Evolutionary conservation across 2,329 filamentous ascomycete genomes (phyloP).

Genomic region (Alternaria incomplexa): DNA sequence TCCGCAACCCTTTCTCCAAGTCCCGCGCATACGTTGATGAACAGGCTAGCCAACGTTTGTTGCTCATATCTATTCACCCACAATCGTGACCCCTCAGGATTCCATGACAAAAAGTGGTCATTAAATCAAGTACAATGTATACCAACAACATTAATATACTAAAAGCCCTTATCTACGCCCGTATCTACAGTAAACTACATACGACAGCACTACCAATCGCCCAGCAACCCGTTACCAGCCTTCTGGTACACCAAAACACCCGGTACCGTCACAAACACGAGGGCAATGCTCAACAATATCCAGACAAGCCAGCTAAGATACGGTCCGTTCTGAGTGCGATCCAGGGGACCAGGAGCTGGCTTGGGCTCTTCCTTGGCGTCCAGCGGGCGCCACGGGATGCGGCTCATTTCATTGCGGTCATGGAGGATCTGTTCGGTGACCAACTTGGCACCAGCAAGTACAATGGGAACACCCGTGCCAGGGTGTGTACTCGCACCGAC

Average conservation of each 20-base stretch:
- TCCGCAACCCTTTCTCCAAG: neutral
- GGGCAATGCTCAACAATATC: conserved; percentile 15
- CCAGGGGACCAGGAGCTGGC: conserved; percentile 15
- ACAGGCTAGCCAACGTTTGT: neutral
- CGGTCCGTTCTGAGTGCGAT: conserved; percentile 20
- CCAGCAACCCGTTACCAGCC: neutral
- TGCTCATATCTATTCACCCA: neutral
- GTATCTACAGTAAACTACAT: neutral
- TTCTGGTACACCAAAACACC: neutral
- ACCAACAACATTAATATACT: neutral
- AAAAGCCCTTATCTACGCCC: neutral
- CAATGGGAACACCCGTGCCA: conserved; percentile 77
- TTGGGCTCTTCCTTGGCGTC: neutral
- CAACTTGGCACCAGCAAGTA: conserved; percentile 71
- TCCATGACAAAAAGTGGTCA: neutral
- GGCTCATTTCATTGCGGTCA: conserved; percentile 33
- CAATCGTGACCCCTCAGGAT: neutral
- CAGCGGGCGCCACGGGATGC: conserved; percentile 49
- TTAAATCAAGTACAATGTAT: neutral
- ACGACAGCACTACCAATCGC: neutral
- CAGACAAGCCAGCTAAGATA: conserved; percentile 25
- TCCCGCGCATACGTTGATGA: neutral
- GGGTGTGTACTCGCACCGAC: conserved; percentile 79
- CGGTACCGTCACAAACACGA: neutral
- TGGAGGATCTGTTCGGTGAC: conserved; percentile 60